Evolutionary conservation across 2,329 filamentous ascomycete genomes (phyloP).

Genomic region (Aspergillus latus): DNA sequence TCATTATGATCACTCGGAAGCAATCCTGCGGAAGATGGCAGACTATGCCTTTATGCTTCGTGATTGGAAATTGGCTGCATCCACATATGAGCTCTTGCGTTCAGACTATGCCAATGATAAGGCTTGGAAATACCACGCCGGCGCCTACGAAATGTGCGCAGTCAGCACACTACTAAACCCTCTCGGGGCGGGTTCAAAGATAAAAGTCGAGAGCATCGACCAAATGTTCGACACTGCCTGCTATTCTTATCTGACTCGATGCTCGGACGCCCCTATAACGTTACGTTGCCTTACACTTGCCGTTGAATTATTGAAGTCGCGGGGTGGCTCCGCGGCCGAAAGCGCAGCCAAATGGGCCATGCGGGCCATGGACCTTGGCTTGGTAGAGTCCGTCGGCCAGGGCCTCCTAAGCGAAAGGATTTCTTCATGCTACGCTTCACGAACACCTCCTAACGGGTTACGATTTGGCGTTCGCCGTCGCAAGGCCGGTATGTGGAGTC

Average conservation of each 20-base stretch:
- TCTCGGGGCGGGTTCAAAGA: conserved; percentile 69
- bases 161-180: conserved; percentile 78
- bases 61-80: conserved; percentile 90
- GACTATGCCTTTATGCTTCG: conserved; percentile 97
- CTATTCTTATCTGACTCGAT: conserved; percentile 90
- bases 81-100: conserved; percentile 85
- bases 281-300: conserved; percentile 73
- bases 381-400: conserved; percentile 73
- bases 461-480: conserved; percentile 70
- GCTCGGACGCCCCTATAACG: conserved; percentile 74
- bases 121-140: conserved; percentile 93
- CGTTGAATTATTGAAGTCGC: conserved; percentile 77
- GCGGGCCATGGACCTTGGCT: conserved; percentile 73
- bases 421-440: conserved; percentile 77
- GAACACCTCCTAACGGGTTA: conserved; percentile 64
- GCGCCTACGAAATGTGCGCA: conserved; percentile 91
- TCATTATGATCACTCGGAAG: conserved; percentile 77
- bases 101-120: conserved; percentile 93
- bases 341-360: conserved; percentile 84
- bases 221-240: conserved; percentile 85
- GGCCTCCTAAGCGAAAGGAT: conserved; percentile 84
- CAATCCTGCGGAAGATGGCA: conserved; percentile 86
- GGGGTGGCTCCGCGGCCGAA: conserved; percentile 77
- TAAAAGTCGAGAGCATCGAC: conserved; percentile 76
- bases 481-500: conserved; percentile 87